Evolutionary conservation across 495 filamentous ascomycete genomes (phyloP).

Genomic region (Thozetella sp.): DNA sequence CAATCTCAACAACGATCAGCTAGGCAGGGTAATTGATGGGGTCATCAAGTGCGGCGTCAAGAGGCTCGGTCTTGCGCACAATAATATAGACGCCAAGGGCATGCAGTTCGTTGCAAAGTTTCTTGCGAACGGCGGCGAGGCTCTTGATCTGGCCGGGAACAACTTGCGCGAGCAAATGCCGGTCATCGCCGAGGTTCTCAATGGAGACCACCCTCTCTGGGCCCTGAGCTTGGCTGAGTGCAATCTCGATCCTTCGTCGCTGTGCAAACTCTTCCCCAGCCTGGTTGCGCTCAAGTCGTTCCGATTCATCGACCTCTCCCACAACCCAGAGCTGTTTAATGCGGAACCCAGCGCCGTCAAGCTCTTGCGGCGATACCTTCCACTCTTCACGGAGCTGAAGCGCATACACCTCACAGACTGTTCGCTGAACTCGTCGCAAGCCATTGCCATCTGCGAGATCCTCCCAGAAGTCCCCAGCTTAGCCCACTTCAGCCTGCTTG

Average conservation of each 20-base stretch:
- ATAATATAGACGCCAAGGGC: constrained; percentile 71
- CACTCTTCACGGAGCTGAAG: constrained; percentile 77
- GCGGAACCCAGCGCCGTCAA: constrained; percentile 73
- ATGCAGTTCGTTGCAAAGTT: constrained; percentile 76
- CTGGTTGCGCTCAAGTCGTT: constrained; percentile 73
- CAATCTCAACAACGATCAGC: constrained; percentile 66
- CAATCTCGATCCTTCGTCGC: constrained; percentile 68
- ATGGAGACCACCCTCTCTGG: constrained; percentile 66
- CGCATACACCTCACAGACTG: constrained; percentile 89
- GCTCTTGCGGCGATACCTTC: constrained; percentile 78
- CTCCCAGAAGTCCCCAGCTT: constrained; percentile 81
- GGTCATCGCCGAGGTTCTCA: constrained; percentile 64
- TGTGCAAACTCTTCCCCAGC: constrained; percentile 77
- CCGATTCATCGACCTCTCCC: constrained; percentile 87
- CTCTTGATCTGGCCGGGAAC: constrained; percentile 93
- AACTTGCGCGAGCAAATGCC: constrained; percentile 69
- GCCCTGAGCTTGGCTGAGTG: constrained; percentile 89
- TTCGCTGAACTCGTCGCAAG: constrained; percentile 81
- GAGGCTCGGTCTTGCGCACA: constrained; percentile 81
- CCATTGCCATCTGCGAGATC: constrained; percentile 86
- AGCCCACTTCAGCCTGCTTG: constrained; percentile 85
- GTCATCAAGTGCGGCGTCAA: constrained; percentile 71
- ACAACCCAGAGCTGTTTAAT: constrained; percentile 82
- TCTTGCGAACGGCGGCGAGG: constrained; percentile 73
- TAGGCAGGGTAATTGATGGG: constrained; percentile 75